Base-by-base conservation (phyloP, 1,284 basidiomycete species). In the Fomes fomentarius region DNA sequence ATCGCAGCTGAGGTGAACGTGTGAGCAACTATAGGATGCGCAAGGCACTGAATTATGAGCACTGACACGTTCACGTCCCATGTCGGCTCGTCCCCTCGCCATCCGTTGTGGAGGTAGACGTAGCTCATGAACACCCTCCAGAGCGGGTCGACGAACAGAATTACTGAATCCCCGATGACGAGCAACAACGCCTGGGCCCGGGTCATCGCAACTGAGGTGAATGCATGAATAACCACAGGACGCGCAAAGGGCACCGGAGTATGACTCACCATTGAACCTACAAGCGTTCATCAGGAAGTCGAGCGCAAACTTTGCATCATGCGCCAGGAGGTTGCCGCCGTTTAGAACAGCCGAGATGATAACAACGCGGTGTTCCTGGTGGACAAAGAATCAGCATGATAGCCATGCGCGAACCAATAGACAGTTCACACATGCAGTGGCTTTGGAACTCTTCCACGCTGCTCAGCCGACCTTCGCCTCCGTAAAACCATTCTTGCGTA, bases 371-470 rank as follows among this genome's bases (percentile, higher is more conserved):
- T 78, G 74, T 61, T 81, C 78, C 76, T 73, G 24, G 15, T 22
- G 12, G 1, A 30, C 19, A 1, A 41, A 3, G 24, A 11, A 5
- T 24, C 14, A 21, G 37, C 31, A 22, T 21, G 34, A 56, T 28
- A 45, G 46, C 22, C 28, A 24, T 34, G 33, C 25, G 1, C 22
- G 9, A n/a, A 39, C 2, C 15, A 17, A 33, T 15, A 30, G 9
- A 26, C 22, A 34, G 24, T 28, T 15, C 15, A 61, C 76, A 24
- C 24, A 83, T 82, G 68, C 4, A 85, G 69, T 84, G 81, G 24
- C 84, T 83, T 66, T 85, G 84, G 66, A 83, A 85, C 52, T 84
- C 82, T 58, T 85, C 84, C 0, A 84, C 83, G 25, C 78, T 80
- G 7, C 2, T 54, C 54, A 1, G 41, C 81, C 83, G 34, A 85